Evolutionary conservation across 2,329 filamentous ascomycete species (phyloP).

Genomic region (Fusarium chuoi): DNA sequence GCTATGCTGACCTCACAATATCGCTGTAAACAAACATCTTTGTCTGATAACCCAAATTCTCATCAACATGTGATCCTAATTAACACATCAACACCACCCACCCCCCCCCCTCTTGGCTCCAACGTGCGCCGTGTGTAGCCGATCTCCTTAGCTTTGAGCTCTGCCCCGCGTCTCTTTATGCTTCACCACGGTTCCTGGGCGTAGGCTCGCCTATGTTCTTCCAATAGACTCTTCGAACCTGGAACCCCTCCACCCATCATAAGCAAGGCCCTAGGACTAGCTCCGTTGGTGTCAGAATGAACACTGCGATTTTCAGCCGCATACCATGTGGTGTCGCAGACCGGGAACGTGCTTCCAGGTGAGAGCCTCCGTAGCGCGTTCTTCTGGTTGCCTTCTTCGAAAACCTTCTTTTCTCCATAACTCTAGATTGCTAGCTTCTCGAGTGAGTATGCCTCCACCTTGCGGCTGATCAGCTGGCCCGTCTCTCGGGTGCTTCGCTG

Average conservation of each 20-base stretch:
- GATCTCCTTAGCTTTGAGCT: conserved; percentile 27
- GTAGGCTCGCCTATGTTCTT: conserved; percentile 25
- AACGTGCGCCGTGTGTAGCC: conserved; percentile 40
- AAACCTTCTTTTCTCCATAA: conserved; percentile 11
- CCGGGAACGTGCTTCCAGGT: conserved; percentile 20
- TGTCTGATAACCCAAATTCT: conserved; percentile 15
- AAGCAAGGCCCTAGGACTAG: conserved; percentile 17
- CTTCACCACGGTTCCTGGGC: conserved; percentile 31
- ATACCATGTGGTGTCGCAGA: conserved; percentile 31
- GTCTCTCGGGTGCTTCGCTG: conserved; percentile 77
- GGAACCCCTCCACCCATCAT: not conserved
- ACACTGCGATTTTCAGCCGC: conserved; percentile 30
- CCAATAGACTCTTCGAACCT: conserved; percentile 23
- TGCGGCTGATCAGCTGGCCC: conserved; percentile 80
- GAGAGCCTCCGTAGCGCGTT: conserved; percentile 16
- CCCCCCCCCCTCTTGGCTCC: conserved; percentile 8
- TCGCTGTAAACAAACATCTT: conserved; percentile 26
- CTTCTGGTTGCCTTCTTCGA: conserved; percentile 19
- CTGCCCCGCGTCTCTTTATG: conserved; percentile 11
- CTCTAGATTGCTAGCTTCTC: conserved; percentile 77
- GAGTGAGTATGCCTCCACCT: conserved; percentile 83
- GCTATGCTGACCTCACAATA: conserved; percentile 16
- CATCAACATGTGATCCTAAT: conserved; percentile 34
- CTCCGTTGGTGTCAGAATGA: conserved; percentile 2
- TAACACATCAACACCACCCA: conserved; percentile 22